These are phyloP conservation scores for Diaporthe aspalathi DNA, from an alignment of 2,329 filamentous ascomycete species.

Conservation along the genomic window DNA sequence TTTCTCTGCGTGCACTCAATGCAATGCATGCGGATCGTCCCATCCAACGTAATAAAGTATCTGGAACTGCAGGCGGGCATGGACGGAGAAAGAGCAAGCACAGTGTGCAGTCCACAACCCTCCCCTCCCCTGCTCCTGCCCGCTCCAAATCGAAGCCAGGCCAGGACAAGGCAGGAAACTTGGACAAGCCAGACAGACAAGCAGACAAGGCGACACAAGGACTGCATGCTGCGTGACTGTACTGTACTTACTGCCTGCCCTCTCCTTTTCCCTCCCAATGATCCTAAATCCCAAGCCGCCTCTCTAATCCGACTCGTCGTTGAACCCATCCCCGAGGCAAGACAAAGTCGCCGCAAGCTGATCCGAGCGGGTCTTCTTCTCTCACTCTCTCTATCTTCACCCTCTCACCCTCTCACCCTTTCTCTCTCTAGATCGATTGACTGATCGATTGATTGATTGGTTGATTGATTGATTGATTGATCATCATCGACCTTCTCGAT, in stretches of 20 bases:
- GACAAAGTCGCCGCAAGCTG: conserved; percentile 26
- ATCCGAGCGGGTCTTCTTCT: conserved; percentile 22
- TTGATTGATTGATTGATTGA: conserved; percentile 21
- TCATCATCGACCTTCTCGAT: conserved; percentile 23
- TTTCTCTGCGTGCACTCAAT: too few relatives aligned
- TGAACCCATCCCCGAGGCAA: not conserved
- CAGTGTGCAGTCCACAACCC: conserved; percentile 30
- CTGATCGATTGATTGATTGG: conserved; percentile 1
- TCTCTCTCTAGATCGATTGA: too few relatives aligned
- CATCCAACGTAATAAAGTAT: too few relatives aligned
- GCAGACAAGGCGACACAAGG: conserved; percentile 1
- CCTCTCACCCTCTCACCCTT: too few relatives aligned
- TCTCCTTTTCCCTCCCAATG: conserved; percentile 9
- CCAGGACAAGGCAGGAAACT: conserved; percentile 10
- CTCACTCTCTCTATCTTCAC: too few relatives aligned
- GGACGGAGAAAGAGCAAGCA: not conserved
- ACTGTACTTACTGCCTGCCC: too few relatives aligned
- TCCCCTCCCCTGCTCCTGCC: conserved; percentile 22
- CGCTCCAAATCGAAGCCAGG: conserved; percentile 11
- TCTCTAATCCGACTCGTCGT: not conserved
- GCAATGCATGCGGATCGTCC: too few relatives aligned
- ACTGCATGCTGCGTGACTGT: too few relatives aligned
- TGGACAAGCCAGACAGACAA: not conserved
- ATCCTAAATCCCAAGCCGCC: not conserved
- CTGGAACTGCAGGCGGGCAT: too few relatives aligned